Base-by-base conservation (phyloP, 139 green algal species). In the Parachlorella kessleri region DNA sequence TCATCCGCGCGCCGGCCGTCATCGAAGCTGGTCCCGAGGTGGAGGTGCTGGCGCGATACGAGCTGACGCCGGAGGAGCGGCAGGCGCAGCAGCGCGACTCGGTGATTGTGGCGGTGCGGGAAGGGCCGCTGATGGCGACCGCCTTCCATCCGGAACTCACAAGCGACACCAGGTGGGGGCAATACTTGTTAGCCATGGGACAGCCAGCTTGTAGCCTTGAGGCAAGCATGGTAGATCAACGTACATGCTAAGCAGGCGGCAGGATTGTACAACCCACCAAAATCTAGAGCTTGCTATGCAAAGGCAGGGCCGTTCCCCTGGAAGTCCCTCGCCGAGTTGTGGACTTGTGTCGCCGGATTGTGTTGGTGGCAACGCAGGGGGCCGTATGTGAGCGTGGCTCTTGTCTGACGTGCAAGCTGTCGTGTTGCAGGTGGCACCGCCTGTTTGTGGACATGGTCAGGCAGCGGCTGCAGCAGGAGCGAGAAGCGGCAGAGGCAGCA, bases 81-180 rank as follows among this genome's bases (percentile, higher is more conserved):
- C 72, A 67, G 73, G 82, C 72, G 68, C 72, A 82, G 77, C 36
- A 70, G 28, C 64, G 63, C 4, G 69, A 76, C 32, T 72, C 59
- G 55, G 86, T 88, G 24, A 70, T 76, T 8, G 96, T 99, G 55
- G 97, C 93, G 6, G 97, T 99, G 41, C 80, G 90, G n/a, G 86
- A 87, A 33, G 86, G 86, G 2, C 80, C 90, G 26, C 88, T 99
- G 26, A 80, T 99, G 72, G 97, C 94, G 1, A 99, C 97, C 4
- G 91, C 97, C 3, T 99, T 99, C 86, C 97, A 99, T 79, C 96
- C 96, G 36, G 96, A 99, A 88, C 90, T 99, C 6, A 99, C 96
- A 14, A 89, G 85, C 3, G 96, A 99, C 82, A 63, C 86, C 6
- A 87, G 96, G 42, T 71, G 14, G 1, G 73, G 1, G n/a, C n/a